These are phyloP conservation scores for Plantago rigida DNA, from an alignment of 305 asterid genomes.

Conservation along the genomic window DNA sequence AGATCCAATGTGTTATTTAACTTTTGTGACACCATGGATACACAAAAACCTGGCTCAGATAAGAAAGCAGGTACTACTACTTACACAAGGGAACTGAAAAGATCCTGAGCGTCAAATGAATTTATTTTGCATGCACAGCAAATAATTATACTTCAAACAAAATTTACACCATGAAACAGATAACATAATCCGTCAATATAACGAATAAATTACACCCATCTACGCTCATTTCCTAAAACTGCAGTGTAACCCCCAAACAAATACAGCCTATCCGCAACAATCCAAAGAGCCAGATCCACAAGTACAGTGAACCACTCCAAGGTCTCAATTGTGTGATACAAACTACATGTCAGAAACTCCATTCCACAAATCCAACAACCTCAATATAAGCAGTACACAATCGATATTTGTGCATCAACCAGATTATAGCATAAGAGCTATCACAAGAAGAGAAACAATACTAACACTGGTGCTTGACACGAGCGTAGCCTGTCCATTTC, in stretches of 20 bases:
- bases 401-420: not conserved
- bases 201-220: not conserved
- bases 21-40: no score
- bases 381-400: not conserved
- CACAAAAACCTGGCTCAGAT: no score
- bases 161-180: not conserved
- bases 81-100: no score
- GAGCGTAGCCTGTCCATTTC: slow-evolving; percentile 29
- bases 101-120: not conserved
- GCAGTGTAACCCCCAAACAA: not conserved
- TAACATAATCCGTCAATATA: not conserved
- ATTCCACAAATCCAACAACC: not conserved
- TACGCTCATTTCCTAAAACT: slow-evolving; percentile 2
- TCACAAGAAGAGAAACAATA: slow-evolving; percentile 36
- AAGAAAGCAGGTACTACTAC: no score
- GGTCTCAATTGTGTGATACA: slow-evolving; percentile 8
- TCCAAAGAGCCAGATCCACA: not conserved
- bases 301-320: not conserved
- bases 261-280: not conserved
- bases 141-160: not conserved
- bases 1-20: no score
- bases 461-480: slow-evolving; percentile 32
- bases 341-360: slow-evolving; percentile 3
- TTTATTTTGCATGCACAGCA: slow-evolving; percentile 2
- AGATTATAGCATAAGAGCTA: slow-evolving; percentile 25